Evolutionary conservation across 768 basidiomycete genomes (phyloP), one percentile per base, ranked within the genome.

Genomic region (Thelephora aurantiotincta): DNA sequence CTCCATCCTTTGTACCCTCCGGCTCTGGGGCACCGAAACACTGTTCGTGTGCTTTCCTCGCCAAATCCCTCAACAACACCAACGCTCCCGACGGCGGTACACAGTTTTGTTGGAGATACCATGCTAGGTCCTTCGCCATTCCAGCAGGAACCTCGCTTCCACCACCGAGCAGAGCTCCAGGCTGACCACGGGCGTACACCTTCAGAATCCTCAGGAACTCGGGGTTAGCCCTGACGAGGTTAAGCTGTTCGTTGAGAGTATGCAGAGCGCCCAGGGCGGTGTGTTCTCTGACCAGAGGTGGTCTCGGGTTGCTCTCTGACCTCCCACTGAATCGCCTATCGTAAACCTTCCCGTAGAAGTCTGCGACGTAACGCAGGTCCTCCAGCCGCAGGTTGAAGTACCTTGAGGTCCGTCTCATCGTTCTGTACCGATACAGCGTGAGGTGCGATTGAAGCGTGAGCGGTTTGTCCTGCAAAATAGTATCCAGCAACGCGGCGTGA

Each of bases 391-490:
- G 63, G 54, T 79, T 74, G 63, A 81, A 85, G 58, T 75, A 79
- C 7, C 67, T 71, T 5, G 75, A 74, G 3, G 63, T 54, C 0
- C 76, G 74, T 3, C 70, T 65, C 72, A 80, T 77, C 46, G 64
- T 72, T 49, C 85, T 79, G 55, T 79, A 78, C 44, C 68, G 72
- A 57, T 80, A 87, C 23, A 92, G 59, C 1, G 76, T 77, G 2
- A 92, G 66, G 58, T 90, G 83, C 0, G 81, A 71, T 54, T 82
- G 79, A 3, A 93, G 63, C 0, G 84, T 80, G 49, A 78, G 74
- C 11, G 83, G 78, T 59, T 94, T 96, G 63, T 93, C 92, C 59
- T 87, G 80, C n/a, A 91, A 67, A 44, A 97, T 82, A 63, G 86
- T 83, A 59, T 97, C 93, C 37, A 92, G 69, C 11, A 91, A 62